A percentile compares a stretch with the other conserved stretches of the same genome.
Evolutionary conservation across 352 stramenopile species (phyloP).

Genomic region (Globisporangium acanthophoron): DNA sequence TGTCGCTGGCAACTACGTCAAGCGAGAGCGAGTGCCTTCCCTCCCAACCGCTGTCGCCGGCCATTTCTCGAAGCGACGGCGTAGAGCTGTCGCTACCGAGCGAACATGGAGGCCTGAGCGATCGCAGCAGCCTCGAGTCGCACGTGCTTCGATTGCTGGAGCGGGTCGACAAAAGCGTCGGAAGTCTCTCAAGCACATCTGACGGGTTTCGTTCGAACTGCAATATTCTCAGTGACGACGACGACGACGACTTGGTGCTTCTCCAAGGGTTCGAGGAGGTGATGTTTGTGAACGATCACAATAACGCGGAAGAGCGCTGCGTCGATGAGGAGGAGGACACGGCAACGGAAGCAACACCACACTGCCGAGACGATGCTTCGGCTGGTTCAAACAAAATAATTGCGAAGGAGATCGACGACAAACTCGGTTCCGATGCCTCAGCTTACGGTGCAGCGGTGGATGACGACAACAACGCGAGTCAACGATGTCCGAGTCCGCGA

Average conservation of each 20-base stretch:
- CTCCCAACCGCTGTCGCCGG: too few relatives aligned
- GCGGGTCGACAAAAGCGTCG: neutral
- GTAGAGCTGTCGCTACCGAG: neutral
- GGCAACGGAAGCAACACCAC: too few relatives aligned
- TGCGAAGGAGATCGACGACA: too few relatives aligned
- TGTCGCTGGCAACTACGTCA: neutral
- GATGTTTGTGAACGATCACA: neutral
- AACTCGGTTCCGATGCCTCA: too few relatives aligned
- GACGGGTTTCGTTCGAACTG: neutral
- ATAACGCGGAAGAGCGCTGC: neutral
- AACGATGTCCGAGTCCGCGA: too few relatives aligned
- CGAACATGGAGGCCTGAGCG: neutral
- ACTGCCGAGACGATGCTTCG: too few relatives aligned
- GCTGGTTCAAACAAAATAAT: too few relatives aligned
- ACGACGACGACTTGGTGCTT: slow-evolving; percentile 8
- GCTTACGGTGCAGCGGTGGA: too few relatives aligned
- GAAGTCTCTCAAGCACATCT: slow-evolving; percentile 7
- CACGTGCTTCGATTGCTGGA: slow-evolving; percentile 17
- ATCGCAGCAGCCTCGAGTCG: slow-evolving; percentile 27
- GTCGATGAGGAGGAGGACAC: neutral
- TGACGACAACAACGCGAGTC: too few relatives aligned
- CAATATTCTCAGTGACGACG: neutral
- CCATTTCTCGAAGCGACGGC: neutral
- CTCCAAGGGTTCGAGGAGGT: slow-evolving; percentile 4
- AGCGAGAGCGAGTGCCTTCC: neutral